Evolutionary conservation across 2,329 filamentous ascomycete species (phyloP), one percentile per base, ranked within the genome.

Genomic region (Plectosphaerella sp.): DNA sequence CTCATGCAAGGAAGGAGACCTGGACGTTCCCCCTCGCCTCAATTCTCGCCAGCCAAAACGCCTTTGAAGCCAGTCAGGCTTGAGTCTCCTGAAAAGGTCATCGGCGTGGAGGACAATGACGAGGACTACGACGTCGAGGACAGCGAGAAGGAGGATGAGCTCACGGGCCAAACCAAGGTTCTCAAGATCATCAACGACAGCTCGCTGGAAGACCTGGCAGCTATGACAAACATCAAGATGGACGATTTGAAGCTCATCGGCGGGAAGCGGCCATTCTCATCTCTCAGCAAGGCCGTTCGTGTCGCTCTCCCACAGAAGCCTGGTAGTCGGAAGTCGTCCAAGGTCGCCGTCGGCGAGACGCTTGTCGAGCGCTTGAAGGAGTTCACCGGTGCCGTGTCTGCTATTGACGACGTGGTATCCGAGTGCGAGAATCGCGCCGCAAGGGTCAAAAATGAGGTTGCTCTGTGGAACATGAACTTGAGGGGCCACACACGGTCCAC

Each of bases 121-220:
- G 74, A 76, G 42, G 64, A 66, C 9, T 71, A 70, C 49, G 62
- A 71, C 45, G 70, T 69, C 8, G 66, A 72, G 24, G 55, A 51
- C 3, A 52, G 54, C 20, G 41, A 57, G 15, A 37, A 54, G 9
- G 52, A 52, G 12, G 53, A 57, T 6, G 51, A 57, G 11, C 55
- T 59, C 22, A 56, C 56, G 5, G 64, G 70, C n/a, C 65, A 66
- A 39, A 66, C 69, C 47, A 65, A 68, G 47, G 81, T 97, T 7
- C 74, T 97, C 25, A 79, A 84, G 8, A 95, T 91, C 62, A 85
- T 99, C 68, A 97, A 97, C 63, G 83, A 78, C 0, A 94, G 89
- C 65, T 83, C 84, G 5, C 73, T 83, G 10, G 80, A 86, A 36
- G 89, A 93, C 52, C 80, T 99, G 42, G 83, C 88, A 2, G 92